Conservation (phyloP, 495 filamentous ascomycete genomes). For the Annulohypoxylon bovei region DNA sequence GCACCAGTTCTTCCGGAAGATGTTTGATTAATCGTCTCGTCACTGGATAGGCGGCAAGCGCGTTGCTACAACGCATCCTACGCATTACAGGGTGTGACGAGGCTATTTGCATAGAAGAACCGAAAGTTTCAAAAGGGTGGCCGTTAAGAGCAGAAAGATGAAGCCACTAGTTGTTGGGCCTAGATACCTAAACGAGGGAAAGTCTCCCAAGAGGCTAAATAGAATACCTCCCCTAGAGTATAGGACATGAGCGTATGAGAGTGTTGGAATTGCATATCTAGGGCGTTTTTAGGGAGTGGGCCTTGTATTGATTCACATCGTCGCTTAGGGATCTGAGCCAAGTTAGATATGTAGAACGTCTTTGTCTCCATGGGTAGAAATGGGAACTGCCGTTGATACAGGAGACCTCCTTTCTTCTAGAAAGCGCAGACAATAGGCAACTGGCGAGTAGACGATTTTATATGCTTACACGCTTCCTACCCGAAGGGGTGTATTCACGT, state of each 20-base stretch:
- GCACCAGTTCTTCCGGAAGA: constrained; percentile 81
- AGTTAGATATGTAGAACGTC: constrained; percentile 5
- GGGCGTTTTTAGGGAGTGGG: constrained; percentile 14
- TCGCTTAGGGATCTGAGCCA: neutral
- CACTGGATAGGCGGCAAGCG: neutral
- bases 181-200: neutral
- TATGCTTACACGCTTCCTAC: neutral
- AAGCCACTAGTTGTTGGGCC: neutral
- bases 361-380: neutral
- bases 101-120: neutral
- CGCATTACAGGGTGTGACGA: neutral
- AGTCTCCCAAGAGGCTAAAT: neutral
- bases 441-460: neutral
- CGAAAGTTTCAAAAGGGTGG: neutral
- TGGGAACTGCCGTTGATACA: neutral
- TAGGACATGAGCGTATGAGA: neutral
- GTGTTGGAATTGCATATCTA: constrained; percentile 32
- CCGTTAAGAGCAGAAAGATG: neutral
- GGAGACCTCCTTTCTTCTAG: neutral
- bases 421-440: neutral
- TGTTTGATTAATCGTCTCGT: constrained; percentile 60
- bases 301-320: constrained; percentile 7
- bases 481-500: neutral
- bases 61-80: neutral
- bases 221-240: neutral